Conservation (phyloP, 2,329 filamentous ascomycete genomes). For the Aotearoamyces nothofagi region DNA sequence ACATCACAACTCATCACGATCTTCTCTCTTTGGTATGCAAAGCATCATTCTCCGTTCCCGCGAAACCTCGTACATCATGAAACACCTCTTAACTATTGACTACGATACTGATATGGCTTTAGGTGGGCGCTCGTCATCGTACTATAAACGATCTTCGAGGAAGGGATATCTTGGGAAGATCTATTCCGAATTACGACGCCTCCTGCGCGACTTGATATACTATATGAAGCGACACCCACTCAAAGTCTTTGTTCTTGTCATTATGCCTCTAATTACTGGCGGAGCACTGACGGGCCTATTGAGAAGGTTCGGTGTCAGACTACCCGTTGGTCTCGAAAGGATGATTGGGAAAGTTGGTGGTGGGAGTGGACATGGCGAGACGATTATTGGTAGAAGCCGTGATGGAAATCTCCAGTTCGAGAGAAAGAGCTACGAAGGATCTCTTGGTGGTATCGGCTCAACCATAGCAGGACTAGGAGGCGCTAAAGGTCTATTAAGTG, state of each 20-base stretch:
- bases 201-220: conserved; percentile 65
- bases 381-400: conserved; percentile 1
- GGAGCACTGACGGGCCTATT: conserved; percentile 69
- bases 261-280: conserved; percentile 76
- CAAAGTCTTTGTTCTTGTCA: conserved; percentile 75
- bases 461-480: conserved; percentile 13
- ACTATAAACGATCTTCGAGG: conserved; percentile 73
- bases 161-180: conserved; percentile 62
- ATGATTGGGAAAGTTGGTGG: conserved; percentile 37
- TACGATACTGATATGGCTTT: too few species aligned
- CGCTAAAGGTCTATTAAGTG: conserved; percentile 14
- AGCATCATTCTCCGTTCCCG: too few species aligned
- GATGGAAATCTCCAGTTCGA: conserved; percentile 9
- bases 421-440: conserved; percentile 8
- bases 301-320: conserved; percentile 60
- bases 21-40: too few species aligned
- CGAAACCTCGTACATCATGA: too few species aligned
- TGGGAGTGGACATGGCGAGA: conserved; percentile 26
- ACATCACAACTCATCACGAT: too few species aligned
- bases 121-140: conserved; percentile 29
- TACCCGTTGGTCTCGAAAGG: conserved; percentile 49
- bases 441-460: conserved; percentile 6
- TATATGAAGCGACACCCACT: conserved; percentile 74
- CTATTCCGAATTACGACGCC: conserved; percentile 59
- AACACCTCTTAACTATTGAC: too few species aligned